Base-by-base conservation (phyloP, 192 early-diverging fungal genomes). In the Entomortierella parvispora region DNA sequence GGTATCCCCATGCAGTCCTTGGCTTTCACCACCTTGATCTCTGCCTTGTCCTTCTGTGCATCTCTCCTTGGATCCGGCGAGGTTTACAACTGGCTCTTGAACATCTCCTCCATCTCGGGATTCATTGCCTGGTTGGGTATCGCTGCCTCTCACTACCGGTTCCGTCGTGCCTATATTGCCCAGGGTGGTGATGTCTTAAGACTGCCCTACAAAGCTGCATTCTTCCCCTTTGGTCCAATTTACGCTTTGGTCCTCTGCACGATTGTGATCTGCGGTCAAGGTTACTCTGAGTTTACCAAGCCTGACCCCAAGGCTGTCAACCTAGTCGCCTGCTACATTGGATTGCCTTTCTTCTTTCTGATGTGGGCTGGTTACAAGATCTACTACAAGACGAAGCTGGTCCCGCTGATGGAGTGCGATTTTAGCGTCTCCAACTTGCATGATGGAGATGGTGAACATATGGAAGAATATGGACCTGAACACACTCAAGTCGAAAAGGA, bases 101-200 rank as follows among this genome's bases (percentile, higher is more conserved):
- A 85, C 43, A 64, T 91, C 8, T 87, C 90, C 4, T 88, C 92
- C 15, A 88, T 97, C 15, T 81, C 91, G 0, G 91, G 93, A 3
- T 88, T 95, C 50, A 79, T 91, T 33, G 90, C 91, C 59, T 97
- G 95, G 94, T 52, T 93, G 31, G 91, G 91, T 43, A 95, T 97
- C 70, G 84, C 87, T 46, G 59, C 92, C 22, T 88, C 88, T 52
- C 95, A 97, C 65, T 88, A 86, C 59, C 89, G 94, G 17, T 97
- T 94, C 88, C 89, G 93, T 52, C 79, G 82, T n/a, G 94, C 93
- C 8, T 91, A 87, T 57, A 50, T 87, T n/a, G 83, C 82, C 25
- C 94, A 97, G 85, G 86, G 25, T 84, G 26, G 58, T 4, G 42
- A 43, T 29, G 12, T 61, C 42, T 47, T 8, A 20, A 71, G 80